Conservation (phyloP, 345 rosid species). For the Erysimum cheiranthoides region DNA sequence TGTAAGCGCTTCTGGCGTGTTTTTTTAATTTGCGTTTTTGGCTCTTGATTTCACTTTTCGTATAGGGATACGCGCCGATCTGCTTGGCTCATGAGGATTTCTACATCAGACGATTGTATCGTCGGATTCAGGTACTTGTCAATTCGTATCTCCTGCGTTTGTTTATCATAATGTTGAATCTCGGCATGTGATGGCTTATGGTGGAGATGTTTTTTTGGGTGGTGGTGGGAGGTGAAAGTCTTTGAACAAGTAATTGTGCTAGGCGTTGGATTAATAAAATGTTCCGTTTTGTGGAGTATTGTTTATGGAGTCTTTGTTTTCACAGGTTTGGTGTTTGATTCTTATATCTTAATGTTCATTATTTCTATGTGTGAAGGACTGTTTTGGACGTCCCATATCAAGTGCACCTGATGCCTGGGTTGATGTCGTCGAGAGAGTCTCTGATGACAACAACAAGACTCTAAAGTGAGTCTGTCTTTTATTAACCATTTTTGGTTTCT, state of each 20-base stretch:
- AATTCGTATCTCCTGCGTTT: not conserved
- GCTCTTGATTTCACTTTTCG: not conserved
- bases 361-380: constrained; percentile 55
- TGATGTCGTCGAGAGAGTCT: constrained; percentile 80
- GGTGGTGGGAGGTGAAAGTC: not conserved
- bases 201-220: not conserved
- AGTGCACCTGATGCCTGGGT: constrained; percentile 96
- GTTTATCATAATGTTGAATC: constrained; percentile 12
- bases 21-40: not conserved
- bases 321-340: constrained; percentile 11
- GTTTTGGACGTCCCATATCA: constrained; percentile 83
- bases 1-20: not conserved
- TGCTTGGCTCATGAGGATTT: constrained; percentile 91
- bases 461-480: constrained; percentile 57
- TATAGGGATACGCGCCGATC: constrained; percentile 91
- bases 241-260: not conserved
- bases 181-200: not conserved
- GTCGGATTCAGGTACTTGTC: constrained; percentile 77
- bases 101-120: constrained; percentile 82
- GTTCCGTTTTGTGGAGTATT: not conserved
- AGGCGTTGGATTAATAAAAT: not conserved
- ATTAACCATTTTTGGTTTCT: not conserved
- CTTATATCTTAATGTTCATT: not conserved
- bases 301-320: not conserved
- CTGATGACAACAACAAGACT: constrained; percentile 84